Percentiles rank a stretch among this genome's conserved stretches.
These are phyloP conservation scores for Endocalyx cinctus DNA, from an alignment of 2,329 filamentous ascomycete species.

Conservation along the genomic window DNA sequence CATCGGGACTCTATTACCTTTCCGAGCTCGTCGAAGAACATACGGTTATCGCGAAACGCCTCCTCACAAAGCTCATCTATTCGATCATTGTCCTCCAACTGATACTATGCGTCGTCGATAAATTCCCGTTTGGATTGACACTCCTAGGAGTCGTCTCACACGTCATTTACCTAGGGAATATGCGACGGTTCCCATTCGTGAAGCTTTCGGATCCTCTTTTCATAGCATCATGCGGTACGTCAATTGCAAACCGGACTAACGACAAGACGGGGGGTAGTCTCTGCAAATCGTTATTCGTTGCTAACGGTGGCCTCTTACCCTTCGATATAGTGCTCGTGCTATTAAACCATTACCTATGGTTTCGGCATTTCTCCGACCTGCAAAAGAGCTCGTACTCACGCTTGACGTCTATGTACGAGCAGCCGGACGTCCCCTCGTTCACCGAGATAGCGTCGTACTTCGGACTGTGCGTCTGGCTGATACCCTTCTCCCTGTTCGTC, in stretches of 20 bases:
- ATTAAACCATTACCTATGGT: slow-evolving; percentile 92
- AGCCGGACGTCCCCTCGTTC: slow-evolving; percentile 68
- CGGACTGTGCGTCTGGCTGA: slow-evolving; percentile 92
- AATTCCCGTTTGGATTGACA: slow-evolving; percentile 75
- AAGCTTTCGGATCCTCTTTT: slow-evolving; percentile 86
- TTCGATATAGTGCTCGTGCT: slow-evolving; percentile 80
- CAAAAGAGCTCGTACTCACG: slow-evolving; percentile 54
- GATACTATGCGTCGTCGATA: slow-evolving; percentile 73
- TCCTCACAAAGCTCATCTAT: slow-evolving; percentile 85
- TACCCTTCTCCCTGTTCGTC: slow-evolving; percentile 93
- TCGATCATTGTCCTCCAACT: slow-evolving; percentile 68
- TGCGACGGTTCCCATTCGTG: slow-evolving; percentile 70
- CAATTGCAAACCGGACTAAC: too few species aligned
- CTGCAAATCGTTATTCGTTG: too few species aligned
- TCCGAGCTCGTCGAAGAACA: slow-evolving; percentile 98
- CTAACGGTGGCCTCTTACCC: slow-evolving; percentile 19
- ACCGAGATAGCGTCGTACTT: slow-evolving; percentile 96
- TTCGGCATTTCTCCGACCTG: slow-evolving; percentile 76
- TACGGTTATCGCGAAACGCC: slow-evolving; percentile 82
- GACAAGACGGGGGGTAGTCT: too few species aligned
- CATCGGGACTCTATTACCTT: slow-evolving; percentile 97
- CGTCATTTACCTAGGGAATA: slow-evolving; percentile 81
- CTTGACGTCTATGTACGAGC: slow-evolving; percentile 58
- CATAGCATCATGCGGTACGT: slow-evolving; percentile 71
- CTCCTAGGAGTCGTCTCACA: slow-evolving; percentile 75